Conservation (phyloP, 345 rosid species). For the Salix viminalis region DNA sequence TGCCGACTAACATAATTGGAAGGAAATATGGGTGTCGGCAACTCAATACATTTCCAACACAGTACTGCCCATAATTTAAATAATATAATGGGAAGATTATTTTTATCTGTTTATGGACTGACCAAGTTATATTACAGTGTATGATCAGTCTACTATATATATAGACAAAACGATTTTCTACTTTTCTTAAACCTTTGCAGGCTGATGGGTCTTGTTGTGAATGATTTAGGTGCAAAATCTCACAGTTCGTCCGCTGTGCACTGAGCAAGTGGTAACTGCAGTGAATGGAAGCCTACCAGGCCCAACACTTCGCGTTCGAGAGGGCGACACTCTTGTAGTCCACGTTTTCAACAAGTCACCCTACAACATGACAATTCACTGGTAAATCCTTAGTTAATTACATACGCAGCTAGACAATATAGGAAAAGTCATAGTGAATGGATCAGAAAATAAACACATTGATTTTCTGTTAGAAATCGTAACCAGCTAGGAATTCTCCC, state of each 20-base stretch:
- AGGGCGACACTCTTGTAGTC: slow-evolving; percentile 72
- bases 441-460: no score
- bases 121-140: neutral
- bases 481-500: no score
- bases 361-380: slow-evolving; percentile 76
- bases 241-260: slow-evolving; percentile 51
- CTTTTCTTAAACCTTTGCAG: neutral
- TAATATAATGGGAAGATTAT: neutral
- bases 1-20: no score
- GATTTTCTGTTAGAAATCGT: no score
- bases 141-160: no score
- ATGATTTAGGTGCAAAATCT: slow-evolving; percentile 62
- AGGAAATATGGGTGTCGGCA: no score
- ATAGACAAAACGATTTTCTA: neutral
- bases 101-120: neutral
- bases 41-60: no score
- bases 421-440: no score
- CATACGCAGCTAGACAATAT: no score
- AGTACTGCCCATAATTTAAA: neutral
- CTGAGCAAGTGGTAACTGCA: slow-evolving; percentile 52
- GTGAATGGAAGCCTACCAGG: slow-evolving; percentile 83
- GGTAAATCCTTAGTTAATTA: slow-evolving; percentile 37
- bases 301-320: slow-evolving; percentile 52
- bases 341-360: slow-evolving; percentile 79
- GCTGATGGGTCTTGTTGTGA: neutral